A percentile compares a stretch with the other conserved stretches of the same genome.
These are phyloP conservation scores for Ambrosia hybrid DNA, from an alignment of 140 eudicot genomes.

Conservation along the genomic window DNA sequence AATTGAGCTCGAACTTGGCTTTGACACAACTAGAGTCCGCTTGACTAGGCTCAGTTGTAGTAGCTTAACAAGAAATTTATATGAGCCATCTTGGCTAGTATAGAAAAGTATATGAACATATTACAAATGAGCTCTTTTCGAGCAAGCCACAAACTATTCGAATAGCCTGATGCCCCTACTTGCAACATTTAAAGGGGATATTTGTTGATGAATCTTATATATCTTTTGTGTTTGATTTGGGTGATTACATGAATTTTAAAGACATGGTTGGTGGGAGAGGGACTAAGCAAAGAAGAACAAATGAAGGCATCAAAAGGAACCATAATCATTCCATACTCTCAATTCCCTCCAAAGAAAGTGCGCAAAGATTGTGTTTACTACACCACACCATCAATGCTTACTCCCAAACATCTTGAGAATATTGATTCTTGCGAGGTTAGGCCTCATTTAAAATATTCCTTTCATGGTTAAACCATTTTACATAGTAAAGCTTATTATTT, in stretches of 20 bases:
- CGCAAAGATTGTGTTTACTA: slow-evolving; percentile 60
- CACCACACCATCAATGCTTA: slow-evolving; percentile 66
- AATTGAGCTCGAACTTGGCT: no score
- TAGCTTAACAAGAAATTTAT: no score
- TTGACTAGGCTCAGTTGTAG: no score
- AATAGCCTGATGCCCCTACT: no score
- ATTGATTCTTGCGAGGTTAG: slow-evolving; percentile 79
- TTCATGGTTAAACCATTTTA: not conserved
- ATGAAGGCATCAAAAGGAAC: slow-evolving; percentile 60
- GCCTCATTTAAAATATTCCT: not conserved
- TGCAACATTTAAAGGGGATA: not conserved
- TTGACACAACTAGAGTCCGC: no score
- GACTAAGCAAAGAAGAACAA: slow-evolving; percentile 53
- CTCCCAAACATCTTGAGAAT: slow-evolving; percentile 58
- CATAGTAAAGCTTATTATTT: not conserved
- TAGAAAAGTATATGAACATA: no score
- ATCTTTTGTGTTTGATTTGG: not conserved
- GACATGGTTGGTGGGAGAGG: slow-evolving; percentile 76
- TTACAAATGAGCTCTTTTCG: no score
- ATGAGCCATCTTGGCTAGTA: no score
- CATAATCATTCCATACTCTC: slow-evolving; percentile 62
- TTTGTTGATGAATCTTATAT: not conserved
- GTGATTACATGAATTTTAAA: slow-evolving; percentile 16
- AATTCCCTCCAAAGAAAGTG: slow-evolving; percentile 60
- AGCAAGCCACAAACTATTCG: no score